phyloP scores from a whole-genome alignment of 768 basidiomycete species.

The Leccinum obscurum region DNA sequence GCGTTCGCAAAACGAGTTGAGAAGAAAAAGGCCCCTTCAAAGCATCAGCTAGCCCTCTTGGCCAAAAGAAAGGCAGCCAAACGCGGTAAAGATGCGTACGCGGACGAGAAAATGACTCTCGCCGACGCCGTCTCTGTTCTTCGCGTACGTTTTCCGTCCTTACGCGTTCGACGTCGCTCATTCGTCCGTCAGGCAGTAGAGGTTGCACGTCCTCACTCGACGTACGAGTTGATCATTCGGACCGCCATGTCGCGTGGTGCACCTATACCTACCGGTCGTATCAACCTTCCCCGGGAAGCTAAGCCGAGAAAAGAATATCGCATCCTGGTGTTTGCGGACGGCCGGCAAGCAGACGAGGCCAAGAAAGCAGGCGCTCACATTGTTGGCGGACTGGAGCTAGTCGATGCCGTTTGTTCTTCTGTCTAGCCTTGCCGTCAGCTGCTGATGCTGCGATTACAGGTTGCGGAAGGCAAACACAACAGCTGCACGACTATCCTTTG shows the following conservation, averaged over 20 bases:
- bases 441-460: conserved; percentile 39
- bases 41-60: conserved; percentile 69
- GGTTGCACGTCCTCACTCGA: conserved; percentile 70
- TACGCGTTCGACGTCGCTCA: conserved; percentile 7
- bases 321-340: conserved; percentile 93
- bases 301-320: conserved; percentile 69
- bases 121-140: conserved; percentile 67
- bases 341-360: conserved; percentile 78
- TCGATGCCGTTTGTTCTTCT: conserved; percentile 69
- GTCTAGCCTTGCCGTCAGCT: not conserved
- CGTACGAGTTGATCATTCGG: conserved; percentile 79
- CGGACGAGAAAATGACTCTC: conserved; percentile 66
- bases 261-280: conserved; percentile 86
- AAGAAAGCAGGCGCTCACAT: conserved; percentile 84
- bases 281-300: conserved; percentile 79
- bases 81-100: conserved; percentile 55
- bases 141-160: conserved; percentile 48
- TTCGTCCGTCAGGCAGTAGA: conserved; percentile 67
- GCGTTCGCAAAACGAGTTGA: conserved; percentile 48
- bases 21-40: conserved; percentile 62
- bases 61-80: conserved; percentile 57
- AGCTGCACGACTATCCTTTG: conserved; percentile 81
- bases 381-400: conserved; percentile 88
- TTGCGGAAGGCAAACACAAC: conserved; percentile 69
- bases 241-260: conserved; percentile 77